Conservation (phyloP, 805 yeast genomes). For the Jamesozyma jinghongensis region DNA sequence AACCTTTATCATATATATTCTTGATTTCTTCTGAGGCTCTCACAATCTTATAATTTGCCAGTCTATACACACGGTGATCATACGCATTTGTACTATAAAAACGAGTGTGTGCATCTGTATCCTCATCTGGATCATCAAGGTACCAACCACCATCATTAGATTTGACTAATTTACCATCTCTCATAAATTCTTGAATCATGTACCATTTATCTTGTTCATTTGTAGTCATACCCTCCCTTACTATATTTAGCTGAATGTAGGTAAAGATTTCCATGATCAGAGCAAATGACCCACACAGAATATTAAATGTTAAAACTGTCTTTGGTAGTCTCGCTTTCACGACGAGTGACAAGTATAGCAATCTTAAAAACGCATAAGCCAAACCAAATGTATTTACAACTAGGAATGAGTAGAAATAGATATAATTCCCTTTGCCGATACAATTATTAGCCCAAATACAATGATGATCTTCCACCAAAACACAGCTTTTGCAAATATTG, state of each 20-base stretch:
- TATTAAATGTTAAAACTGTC: conserved; percentile 31
- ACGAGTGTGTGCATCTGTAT: not conserved
- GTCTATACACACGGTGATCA: conserved; percentile 15
- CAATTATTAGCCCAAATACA: conserved; percentile 69
- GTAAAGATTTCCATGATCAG: conserved; percentile 38
- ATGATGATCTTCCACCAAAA: conserved; percentile 62
- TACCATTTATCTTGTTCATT: conserved; percentile 70
- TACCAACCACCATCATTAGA: conserved; percentile 13
- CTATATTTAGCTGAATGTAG: conserved; percentile 38
- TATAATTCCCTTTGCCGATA: conserved; percentile 56
- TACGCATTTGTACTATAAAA: conserved; percentile 28
- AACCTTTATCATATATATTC: conserved; percentile 27
- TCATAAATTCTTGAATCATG: conserved; percentile 44
- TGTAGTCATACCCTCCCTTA: conserved; percentile 63
- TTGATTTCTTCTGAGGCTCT: conserved; percentile 14
- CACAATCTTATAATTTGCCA: conserved; percentile 9
- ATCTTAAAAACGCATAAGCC: conserved; percentile 36
- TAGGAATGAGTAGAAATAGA: conserved; percentile 51
- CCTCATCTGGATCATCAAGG: conserved; percentile 6
- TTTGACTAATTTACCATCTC: conserved; percentile 31
- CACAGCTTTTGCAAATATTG: conserved; percentile 53
- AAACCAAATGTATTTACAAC: conserved; percentile 39
- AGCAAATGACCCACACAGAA: conserved; percentile 38
- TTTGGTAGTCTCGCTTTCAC: conserved; percentile 10
- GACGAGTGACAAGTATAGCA: conserved; percentile 6